Conservation (phyloP, 352 stramenopile species). For the Globisporangium nagaii region DNA sequence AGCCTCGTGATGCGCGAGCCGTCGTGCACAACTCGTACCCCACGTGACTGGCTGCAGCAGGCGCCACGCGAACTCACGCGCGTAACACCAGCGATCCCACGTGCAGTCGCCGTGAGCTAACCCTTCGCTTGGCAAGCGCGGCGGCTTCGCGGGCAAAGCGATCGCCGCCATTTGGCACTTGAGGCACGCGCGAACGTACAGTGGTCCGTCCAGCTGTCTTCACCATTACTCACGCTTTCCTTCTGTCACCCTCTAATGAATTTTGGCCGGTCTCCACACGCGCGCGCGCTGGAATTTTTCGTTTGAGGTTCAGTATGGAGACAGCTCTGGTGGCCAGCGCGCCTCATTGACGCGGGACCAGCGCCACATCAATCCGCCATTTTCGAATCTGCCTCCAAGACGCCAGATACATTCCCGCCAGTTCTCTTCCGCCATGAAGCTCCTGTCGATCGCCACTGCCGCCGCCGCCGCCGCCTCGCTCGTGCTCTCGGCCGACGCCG, state of each 20-base stretch:
- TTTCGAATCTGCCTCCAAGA: constrained; percentile 1
- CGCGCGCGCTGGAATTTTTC: not conserved
- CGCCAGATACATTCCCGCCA: not conserved
- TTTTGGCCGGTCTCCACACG: too few species aligned
- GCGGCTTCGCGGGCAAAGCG: not conserved
- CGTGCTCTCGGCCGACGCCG: not conserved
- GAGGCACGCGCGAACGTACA: not conserved
- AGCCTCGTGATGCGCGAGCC: too few species aligned
- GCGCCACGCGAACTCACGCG: too few species aligned
- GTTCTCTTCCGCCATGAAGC: not conserved
- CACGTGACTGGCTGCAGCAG: too few species aligned
- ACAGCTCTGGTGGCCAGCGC: not conserved
- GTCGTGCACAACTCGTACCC: too few species aligned
- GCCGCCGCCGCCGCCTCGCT: constrained; percentile 1
- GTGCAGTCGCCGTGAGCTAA: too few species aligned
- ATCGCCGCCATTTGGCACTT: not conserved
- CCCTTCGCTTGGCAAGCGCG: too few species aligned
- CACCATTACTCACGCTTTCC: not conserved
- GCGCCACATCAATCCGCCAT: not conserved
- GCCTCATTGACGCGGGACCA: too few species aligned
- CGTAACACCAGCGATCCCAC: too few species aligned
- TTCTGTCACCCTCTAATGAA: not conserved
- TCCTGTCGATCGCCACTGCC: not conserved
- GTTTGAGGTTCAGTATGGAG: not conserved
- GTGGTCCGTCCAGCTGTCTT: not conserved